Evolutionary conservation across 371 early-diverging fungal genomes (phyloP), one percentile per base, ranked within the genome.

Genomic region (Rhizopus arrhizus): DNA sequence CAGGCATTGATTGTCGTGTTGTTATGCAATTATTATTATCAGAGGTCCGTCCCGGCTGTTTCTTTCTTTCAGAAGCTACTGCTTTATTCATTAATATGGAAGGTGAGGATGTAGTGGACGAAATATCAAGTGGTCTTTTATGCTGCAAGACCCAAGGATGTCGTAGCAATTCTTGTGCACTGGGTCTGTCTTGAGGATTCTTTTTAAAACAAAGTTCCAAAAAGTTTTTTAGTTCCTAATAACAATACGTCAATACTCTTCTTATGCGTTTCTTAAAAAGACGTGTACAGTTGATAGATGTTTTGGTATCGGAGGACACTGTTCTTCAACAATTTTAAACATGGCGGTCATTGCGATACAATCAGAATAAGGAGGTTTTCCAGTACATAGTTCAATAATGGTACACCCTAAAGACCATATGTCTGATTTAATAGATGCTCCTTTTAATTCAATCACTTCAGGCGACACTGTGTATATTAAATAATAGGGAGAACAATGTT

Each of bases 391-490:
- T 69, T 95, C 96, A 47, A 95, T 84, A 4, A 95, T 69, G 0
- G 94, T 93, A 59, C 95, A 94, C 29, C 94, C 96, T 12, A 95
- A 73, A 54, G 94, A 65, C 65, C 95, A 95, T n/a, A 96, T 95
- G 68, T 96, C 96, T 3, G 94, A 91, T 29, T 89, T 86, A 16
- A 87, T 86, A 6, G 89, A 85, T 0, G 92, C 85, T 5, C 94
- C 93, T 53, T 89, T 84, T 16, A 94, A 72, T 63, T 91, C 85
- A 69, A 95, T 95, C 0, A 97, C 92, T 76, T 97, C 98, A 8
- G 98, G 98, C 16, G 98, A 95, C 97, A 98, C 91, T 51, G 49
- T 10, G 46, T 56, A 58, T 43, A 5, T 15, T 43, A 13, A 43
- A n/a, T 43, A 40, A 40, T 22, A 40, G 40, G 8, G 12, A 40